Percentiles rank a stretch among this genome's conserved stretches.
These are phyloP conservation scores for Termitomyces titanicus DNA, from an alignment of 768 basidiomycete genomes.

Conservation along the genomic window DNA sequence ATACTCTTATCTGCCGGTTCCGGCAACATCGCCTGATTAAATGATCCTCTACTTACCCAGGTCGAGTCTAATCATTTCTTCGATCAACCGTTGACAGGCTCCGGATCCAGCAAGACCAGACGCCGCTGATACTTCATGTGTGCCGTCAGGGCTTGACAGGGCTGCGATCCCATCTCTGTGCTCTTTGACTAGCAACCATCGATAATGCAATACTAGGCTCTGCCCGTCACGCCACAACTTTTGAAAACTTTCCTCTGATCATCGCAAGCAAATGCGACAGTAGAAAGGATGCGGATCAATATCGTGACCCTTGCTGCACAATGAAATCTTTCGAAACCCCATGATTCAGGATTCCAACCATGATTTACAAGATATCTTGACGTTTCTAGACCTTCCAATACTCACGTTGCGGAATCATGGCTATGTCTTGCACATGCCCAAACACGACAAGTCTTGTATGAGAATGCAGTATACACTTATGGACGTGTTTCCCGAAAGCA, in stretches of 20 bases:
- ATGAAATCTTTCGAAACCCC: slow-evolving; percentile 6
- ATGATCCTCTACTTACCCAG: not conserved
- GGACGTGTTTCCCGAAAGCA: not conserved
- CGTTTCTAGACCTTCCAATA: slow-evolving; percentile 14
- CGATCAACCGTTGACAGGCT: not conserved
- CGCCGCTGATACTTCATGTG: not conserved
- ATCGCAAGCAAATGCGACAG: not conserved
- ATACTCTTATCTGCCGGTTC: not conserved
- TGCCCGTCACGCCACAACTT: slow-evolving; percentile 7
- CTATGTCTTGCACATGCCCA: slow-evolving; percentile 3
- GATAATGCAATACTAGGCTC: not conserved
- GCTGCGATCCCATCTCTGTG: not conserved
- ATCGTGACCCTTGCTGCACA: slow-evolving; percentile 1
- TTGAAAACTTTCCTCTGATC: not conserved
- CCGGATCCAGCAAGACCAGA: not conserved
- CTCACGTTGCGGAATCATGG: slow-evolving; percentile 7
- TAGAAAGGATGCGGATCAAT: not conserved
- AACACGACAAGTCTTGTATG: slow-evolving; percentile 1
- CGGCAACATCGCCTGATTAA: not conserved
- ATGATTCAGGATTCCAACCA: slow-evolving; percentile 1
- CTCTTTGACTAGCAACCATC: not conserved
- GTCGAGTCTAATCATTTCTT: not conserved
- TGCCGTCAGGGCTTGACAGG: no score
- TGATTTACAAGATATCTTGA: slow-evolving; percentile 9
- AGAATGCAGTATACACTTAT: slow-evolving; percentile 3